phyloP scores from a whole-genome alignment of 1,139 yeast genomes.

The Suhomyces kunorum region DNA sequence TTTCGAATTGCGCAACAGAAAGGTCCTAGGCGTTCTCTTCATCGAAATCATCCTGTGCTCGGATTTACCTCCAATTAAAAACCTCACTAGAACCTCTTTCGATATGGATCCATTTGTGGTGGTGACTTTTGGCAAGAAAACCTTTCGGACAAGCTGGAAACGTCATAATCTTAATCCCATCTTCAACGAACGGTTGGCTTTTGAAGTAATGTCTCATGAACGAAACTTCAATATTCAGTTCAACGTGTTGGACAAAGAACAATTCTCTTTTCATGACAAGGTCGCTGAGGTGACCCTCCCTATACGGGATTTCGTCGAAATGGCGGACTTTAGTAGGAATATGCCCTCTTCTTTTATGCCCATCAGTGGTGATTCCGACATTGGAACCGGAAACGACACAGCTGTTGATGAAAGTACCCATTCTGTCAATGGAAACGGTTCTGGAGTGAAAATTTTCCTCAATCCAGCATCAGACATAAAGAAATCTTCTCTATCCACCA shows the following conservation, averaged over 20 bases:
- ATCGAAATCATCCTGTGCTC: slow-evolving; percentile 73
- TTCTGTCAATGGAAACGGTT: background rate
- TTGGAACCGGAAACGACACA: background rate
- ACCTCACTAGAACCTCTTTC: slow-evolving; percentile 67
- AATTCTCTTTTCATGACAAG: slow-evolving; percentile 77
- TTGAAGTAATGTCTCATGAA: slow-evolving; percentile 74
- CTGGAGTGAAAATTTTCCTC: background rate
- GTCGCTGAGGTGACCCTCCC: slow-evolving; percentile 67
- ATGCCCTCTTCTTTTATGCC: slow-evolving; percentile 9
- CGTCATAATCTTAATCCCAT: slow-evolving; percentile 83
- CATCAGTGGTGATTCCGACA: slow-evolving; percentile 2
- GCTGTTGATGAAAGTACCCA: background rate
- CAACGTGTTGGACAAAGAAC: slow-evolving; percentile 80
- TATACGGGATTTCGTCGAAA: slow-evolving; percentile 46
- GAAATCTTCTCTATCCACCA: background rate
- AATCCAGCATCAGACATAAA: background rate
- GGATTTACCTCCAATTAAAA: slow-evolving; percentile 67
- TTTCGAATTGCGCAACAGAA: slow-evolving; percentile 41
- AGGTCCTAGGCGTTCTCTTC: slow-evolving; percentile 70
- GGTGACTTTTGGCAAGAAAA: slow-evolving; percentile 84
- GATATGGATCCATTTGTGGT: slow-evolving; percentile 98
- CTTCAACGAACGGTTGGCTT: slow-evolving; percentile 76
- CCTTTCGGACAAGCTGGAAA: slow-evolving; percentile 83
- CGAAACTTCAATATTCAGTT: slow-evolving; percentile 64
- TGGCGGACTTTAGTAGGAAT: slow-evolving; percentile 2